A percentile compares a stretch with the other conserved stretches of the same genome.
Evolutionary conservation across 768 basidiomycete species (phyloP).

Genomic region (Russula dissimulans): DNA sequence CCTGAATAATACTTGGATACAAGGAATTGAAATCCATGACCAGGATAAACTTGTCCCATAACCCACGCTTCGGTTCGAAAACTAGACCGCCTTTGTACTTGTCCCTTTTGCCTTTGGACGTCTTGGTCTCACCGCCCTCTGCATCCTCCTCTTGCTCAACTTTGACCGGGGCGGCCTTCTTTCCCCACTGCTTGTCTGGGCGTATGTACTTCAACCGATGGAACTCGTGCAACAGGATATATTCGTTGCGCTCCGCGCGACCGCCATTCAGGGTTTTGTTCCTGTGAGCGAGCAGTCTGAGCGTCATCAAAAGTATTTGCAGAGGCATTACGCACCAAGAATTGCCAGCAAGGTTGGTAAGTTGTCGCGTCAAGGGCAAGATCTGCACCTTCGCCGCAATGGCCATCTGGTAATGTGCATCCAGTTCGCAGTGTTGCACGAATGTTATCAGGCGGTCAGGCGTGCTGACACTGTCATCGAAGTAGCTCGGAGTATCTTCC

Average conservation of each 20-base stretch:
- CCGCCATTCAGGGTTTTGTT: conserved; percentile 96
- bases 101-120: conserved; percentile 65
- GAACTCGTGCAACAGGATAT: conserved; percentile 97
- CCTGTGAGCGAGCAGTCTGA: conserved; percentile 37
- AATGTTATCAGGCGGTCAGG: conserved; percentile 80
- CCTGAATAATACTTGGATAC: conserved; percentile 98
- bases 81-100: conserved; percentile 99
- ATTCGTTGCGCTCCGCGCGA: conserved; percentile 97
- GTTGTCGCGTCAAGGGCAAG: conserved; percentile 81
- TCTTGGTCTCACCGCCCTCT: conserved; percentile 34
- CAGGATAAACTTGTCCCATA: conserved; percentile 94
- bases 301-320: background rate
- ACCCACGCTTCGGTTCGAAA: conserved; percentile 88
- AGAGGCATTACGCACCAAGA: conserved; percentile 57
- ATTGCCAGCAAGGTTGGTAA: conserved; percentile 94
- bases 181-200: conserved; percentile 87
- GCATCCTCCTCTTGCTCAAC: conserved; percentile 45
- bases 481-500: conserved; percentile 85
- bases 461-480: conserved; percentile 72
- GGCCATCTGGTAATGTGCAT: conserved; percentile 97
- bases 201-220: conserved; percentile 93
- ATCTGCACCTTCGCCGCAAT: conserved; percentile 92
- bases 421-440: conserved; percentile 88
- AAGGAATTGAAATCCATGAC: conserved; percentile 99
- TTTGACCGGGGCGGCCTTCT: conserved; percentile 52